Evolutionary conservation across 495 filamentous ascomycete species (phyloP).

Genomic region (Penicillium desertorum): DNA sequence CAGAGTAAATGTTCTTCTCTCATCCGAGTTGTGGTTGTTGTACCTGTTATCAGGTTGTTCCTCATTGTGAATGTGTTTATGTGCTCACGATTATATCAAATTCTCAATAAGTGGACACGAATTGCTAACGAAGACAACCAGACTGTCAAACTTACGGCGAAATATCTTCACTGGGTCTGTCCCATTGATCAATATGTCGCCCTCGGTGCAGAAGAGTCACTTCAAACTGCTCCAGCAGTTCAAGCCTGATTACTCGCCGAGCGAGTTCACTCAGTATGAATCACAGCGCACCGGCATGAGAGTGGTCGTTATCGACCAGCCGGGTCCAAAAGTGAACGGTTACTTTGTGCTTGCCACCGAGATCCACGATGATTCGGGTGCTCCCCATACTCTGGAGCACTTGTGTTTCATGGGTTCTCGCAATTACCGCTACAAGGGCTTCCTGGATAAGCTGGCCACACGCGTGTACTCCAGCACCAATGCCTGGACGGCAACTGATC

Average conservation of each 20-base stretch:
- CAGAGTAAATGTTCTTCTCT: background rate
- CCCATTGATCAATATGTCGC: conserved; percentile 42
- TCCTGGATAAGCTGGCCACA: conserved; percentile 90
- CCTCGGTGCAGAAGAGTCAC: conserved; percentile 42
- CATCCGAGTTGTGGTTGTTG: conserved; percentile 2
- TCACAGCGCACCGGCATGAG: conserved; percentile 89
- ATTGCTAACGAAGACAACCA: conserved; percentile 18
- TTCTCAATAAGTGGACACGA: background rate
- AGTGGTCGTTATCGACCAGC: conserved; percentile 83
- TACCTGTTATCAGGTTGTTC: conserved; percentile 4
- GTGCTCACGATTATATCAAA: conserved; percentile 1
- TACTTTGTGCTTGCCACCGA: conserved; percentile 96
- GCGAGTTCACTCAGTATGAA: conserved; percentile 83
- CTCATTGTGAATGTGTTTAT: background rate
- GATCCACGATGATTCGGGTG: conserved; percentile 93
- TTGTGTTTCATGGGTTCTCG: conserved; percentile 97
- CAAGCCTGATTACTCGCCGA: conserved; percentile 81
- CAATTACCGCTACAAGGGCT: conserved; percentile 89
- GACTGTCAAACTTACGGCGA: conserved; percentile 26
- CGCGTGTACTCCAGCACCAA: conserved; percentile 93
- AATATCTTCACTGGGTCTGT: conserved; percentile 24
- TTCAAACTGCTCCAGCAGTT: conserved; percentile 87
- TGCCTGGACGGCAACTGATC: conserved; percentile 90
- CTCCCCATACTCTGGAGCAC: conserved; percentile 95
- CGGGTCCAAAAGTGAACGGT: conserved; percentile 90